phyloP scores from a whole-genome alignment of 495 filamentous ascomycete genomes.

The Daldinia decipiens region DNA sequence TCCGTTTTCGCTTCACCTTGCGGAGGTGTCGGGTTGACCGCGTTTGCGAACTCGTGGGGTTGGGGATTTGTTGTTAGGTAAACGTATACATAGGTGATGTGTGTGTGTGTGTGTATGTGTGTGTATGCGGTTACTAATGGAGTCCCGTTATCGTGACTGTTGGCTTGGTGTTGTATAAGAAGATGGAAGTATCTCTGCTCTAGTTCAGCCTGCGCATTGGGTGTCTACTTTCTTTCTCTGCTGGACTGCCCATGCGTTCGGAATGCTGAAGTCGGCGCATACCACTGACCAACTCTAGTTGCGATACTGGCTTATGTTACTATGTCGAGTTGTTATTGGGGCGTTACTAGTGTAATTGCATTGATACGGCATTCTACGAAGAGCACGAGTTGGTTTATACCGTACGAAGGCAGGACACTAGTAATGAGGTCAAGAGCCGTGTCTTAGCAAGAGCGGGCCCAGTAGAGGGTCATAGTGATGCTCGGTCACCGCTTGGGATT shows the following conservation, averaged over 20 bases:
- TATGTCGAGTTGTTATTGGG: background rate
- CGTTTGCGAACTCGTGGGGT: slow-evolving; percentile 2
- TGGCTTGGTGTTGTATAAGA: background rate
- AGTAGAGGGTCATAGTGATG: background rate
- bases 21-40: background rate
- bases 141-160: background rate
- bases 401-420: background rate
- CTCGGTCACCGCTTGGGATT: background rate
- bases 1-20: slow-evolving; percentile 6
- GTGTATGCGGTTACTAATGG: background rate
- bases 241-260: background rate
- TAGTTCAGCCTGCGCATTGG: background rate
- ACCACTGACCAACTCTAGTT: background rate
- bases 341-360: background rate
- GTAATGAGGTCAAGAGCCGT: background rate
- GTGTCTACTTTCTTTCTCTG: background rate
- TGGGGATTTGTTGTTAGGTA: background rate
- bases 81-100: no score
- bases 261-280: background rate
- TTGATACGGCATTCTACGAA: background rate
- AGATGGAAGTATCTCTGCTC: background rate
- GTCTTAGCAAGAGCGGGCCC: background rate
- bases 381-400: background rate
- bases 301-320: background rate
- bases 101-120: background rate